phyloP scores from a whole-genome alignment of 345 rosid genomes.

The Gossypium thurberi region DNA sequence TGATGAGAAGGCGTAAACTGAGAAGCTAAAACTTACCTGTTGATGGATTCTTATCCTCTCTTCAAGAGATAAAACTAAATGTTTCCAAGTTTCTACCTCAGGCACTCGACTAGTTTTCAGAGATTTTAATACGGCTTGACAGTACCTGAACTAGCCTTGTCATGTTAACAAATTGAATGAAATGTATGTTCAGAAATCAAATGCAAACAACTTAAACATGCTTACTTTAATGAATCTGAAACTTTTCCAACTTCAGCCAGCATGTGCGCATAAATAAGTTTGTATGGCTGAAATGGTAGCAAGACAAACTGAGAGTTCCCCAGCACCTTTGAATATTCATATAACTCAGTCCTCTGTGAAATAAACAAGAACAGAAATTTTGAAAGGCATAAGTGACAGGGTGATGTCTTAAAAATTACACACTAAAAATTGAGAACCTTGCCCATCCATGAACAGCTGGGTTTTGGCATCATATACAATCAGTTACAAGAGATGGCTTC shows the following conservation, averaged over 20 bases:
- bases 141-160: constrained; percentile 43
- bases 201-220: not conserved
- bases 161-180: constrained; percentile 23
- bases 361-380: not conserved
- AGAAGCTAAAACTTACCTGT: constrained; percentile 39
- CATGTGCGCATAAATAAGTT: constrained; percentile 94
- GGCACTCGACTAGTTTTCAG: constrained; percentile 64
- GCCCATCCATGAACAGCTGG: not conserved
- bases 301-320: constrained; percentile 92
- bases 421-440: not conserved
- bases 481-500: not conserved
- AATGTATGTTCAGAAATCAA: constrained; percentile 12
- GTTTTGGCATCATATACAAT: not conserved
- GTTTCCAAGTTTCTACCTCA: constrained; percentile 66
- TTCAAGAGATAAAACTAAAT: constrained; percentile 50
- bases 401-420: not conserved
- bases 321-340: constrained; percentile 87
- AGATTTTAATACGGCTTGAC: constrained; percentile 63
- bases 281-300: constrained; percentile 92
- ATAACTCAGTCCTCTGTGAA: constrained; percentile 80
- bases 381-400: not conserved
- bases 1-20: not conserved
- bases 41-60: constrained; percentile 66
- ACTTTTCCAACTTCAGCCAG: constrained; percentile 93
- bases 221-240: constrained; percentile 92